Base-by-base conservation (phyloP, 1,284 basidiomycete species). In the Sphagnurus paluster region DNA sequence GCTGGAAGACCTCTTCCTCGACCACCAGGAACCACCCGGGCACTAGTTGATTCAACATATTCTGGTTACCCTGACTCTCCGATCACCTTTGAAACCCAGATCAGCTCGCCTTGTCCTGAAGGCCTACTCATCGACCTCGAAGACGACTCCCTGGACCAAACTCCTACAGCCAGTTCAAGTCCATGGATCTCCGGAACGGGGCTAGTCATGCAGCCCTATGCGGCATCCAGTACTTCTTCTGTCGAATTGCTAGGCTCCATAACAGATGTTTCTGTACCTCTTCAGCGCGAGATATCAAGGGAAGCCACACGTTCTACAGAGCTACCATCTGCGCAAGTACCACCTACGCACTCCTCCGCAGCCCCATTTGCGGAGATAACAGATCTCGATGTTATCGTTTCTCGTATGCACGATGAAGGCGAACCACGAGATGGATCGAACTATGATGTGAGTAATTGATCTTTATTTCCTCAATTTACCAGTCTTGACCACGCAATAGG, bases 331-430 rank as follows among this genome's bases (percentile, higher is more conserved):
- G 20, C 39, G 23, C 42, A 44, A 23, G 35, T 42, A 19, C 39
- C 33, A 45, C 21, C 46, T 9, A 33, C 14, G 2, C 11, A n/a
- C 2, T 16, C 40, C 14, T n/a, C n/a, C n/a, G n/a, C n/a, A n/a
- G 11, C 49, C 16, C 39, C 43, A 21, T 64, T 67, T 48, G 64
- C 70, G 7, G 75, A 80, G 42, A 67, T 76, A 43, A 83, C 82
- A 2, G 83, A 86, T 57, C 62, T 86, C 39, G 84, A 87, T 60
- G 57, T 82, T 13, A 68, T 84, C 8, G 71, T 80, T 13, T 73
- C 79, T 16, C 69, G 72, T 2, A 57, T 84, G 10, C 71, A 40
- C 28, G 48, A 43, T 25, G 42, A 75, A 14, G 76, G 75, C 14
- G 76, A 71, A 21, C 62, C 60, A 6, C 54, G 44, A 7, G 61